Percentiles rank a stretch among this genome's conserved stretches.
Conservation (phyloP, 2,329 filamentous ascomycete genomes). For the Xylaria arbuscula region DNA sequence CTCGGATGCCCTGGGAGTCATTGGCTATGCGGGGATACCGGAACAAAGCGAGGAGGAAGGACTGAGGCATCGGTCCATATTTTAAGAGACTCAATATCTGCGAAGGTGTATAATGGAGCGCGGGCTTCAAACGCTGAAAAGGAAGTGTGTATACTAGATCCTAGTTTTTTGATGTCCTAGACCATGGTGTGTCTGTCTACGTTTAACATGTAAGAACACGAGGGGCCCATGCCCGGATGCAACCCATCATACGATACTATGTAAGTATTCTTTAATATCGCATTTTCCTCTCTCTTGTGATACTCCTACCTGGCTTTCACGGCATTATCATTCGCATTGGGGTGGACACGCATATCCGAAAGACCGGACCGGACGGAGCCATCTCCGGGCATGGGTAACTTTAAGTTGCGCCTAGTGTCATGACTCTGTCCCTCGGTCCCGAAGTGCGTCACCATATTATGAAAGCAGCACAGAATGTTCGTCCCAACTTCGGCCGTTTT, state of each 20-base stretch:
- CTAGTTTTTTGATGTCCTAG: slow-evolving; percentile 2
- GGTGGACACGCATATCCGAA: no score
- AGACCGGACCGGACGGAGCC: no score
- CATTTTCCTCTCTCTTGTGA: neutral
- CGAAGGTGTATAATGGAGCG: slow-evolving; percentile 10
- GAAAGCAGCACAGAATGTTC: neutral
- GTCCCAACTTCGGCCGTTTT: neutral
- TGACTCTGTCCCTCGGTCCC: slow-evolving; percentile 15
- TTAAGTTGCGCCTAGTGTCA: no score
- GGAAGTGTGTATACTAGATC: slow-evolving; percentile 35
- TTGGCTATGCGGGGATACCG: slow-evolving; percentile 28
- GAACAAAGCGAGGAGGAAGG: slow-evolving; percentile 11
- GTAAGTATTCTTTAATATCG: neutral
- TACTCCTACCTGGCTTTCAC: neutral
- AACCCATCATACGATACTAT: neutral
- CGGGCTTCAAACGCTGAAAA: slow-evolving; percentile 1
- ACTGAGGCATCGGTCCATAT: neutral
- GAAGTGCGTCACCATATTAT: slow-evolving; percentile 11
- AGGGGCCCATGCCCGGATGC: neutral
- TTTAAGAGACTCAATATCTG: neutral
- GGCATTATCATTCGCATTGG: no score
- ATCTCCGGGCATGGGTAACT: no score
- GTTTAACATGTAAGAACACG: neutral
- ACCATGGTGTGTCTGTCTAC: neutral
- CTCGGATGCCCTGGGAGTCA: slow-evolving; percentile 14